Evolutionary conservation across 768 basidiomycete species (phyloP), one percentile per base, ranked within the genome.

Genomic region (Mycena pura): DNA sequence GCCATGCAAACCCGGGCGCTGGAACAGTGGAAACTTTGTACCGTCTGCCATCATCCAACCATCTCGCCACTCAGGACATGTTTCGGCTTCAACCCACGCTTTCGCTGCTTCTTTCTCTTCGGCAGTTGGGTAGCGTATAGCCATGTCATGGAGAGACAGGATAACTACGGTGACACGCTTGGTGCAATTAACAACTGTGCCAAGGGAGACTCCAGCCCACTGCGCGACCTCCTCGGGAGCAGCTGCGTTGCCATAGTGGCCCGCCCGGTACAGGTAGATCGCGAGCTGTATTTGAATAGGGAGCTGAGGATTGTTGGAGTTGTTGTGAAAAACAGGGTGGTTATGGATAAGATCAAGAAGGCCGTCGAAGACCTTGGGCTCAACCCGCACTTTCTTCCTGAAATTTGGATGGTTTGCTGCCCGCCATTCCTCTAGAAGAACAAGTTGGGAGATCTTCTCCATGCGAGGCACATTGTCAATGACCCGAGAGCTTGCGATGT

Each of bases 1-100:
- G 6, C 72, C 72, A 64, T 71, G 56, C 3, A 68, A 53, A 5
- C 63, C 70, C 5, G 73, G 72, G 22, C 57, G 61, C 41, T 69
- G 55, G 57, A 58, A 69, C 9, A 73, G 61, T 13, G 59, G 52
- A 29, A 73, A 53, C 40, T 62, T 66, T 4, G 69, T 71, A 27
- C 72, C 72, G 63, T 73, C 69, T 28, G 50, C 60, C 47, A 66
- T 66, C n/a, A 70, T 40, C 52, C 58, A 72, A 1, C 72, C 70
- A n/a, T 72, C 63, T 13, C 62, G 52, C 66, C 70, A 73, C 45
- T 60, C 49, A 6, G 49, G 50, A 38, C 60, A 52, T 24, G 41
- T 29, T 8, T 48, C n/a, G 11, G 59, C 60, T 21, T 55, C 65
- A 11, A 64, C 48, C 38, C 52, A 64, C 2, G 22, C 27, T 29